Percentiles rank a stretch among this genome's conserved stretches.
Conservation (phyloP, 352 stramenopile species). For the Phytophthora cactorum region DNA sequence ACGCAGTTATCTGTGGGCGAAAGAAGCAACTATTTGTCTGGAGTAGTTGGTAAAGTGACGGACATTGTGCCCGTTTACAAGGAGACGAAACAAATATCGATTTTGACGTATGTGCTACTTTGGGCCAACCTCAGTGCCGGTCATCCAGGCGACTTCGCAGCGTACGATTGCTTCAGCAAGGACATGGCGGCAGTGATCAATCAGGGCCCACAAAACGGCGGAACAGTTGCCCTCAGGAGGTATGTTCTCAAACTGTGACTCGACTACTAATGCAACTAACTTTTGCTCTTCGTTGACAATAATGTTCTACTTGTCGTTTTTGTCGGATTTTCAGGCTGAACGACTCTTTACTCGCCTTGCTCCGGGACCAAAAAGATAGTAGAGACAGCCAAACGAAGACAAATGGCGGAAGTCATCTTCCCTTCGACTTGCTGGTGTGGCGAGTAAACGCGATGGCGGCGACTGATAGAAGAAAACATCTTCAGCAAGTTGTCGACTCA, state of each 20-base stretch:
- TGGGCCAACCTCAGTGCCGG: constrained; percentile 4
- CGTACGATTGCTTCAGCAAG: not conserved
- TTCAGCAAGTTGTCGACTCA: constrained; percentile 1
- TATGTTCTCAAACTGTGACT: not conserved
- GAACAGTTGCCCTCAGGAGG: not conserved
- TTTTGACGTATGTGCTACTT: constrained; percentile 12
- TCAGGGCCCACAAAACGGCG: not conserved
- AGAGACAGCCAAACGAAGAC: no score
- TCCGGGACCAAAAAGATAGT: not conserved
- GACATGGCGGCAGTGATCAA: not conserved
- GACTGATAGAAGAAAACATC: constrained; percentile 4
- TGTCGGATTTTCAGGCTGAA: not conserved
- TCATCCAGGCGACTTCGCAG: not conserved
- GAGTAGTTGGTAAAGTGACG: not conserved
- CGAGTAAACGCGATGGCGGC: constrained; percentile 3
- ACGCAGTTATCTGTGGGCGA: not conserved
- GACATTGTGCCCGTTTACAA: not conserved
- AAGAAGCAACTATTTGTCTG: not conserved
- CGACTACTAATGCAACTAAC: not conserved
- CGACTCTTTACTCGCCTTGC: not conserved
- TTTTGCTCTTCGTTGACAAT: no score
- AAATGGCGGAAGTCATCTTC: not conserved
- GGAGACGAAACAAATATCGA: not conserved
- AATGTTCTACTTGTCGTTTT: not conserved
- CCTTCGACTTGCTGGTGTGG: constrained; percentile 8